A percentile compares a stretch with the other conserved stretches of the same genome.
These are phyloP conservation scores for Colletotrichum lentis DNA, from an alignment of 2,329 filamentous ascomycete species.

Conservation along the genomic window DNA sequence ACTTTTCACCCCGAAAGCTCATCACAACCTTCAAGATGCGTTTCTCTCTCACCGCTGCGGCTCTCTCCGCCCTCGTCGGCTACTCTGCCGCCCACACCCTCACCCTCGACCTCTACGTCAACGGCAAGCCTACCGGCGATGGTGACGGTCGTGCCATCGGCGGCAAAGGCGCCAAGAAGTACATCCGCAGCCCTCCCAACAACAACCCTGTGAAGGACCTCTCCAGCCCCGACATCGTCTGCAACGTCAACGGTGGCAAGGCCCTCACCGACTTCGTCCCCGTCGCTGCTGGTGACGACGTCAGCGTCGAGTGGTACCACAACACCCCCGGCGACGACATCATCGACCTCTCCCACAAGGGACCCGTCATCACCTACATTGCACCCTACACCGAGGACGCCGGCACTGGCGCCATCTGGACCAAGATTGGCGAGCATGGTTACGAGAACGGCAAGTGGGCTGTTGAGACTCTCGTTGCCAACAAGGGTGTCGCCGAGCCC, in stretches of 20 bases:
- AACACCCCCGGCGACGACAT: slow-evolving; percentile 60
- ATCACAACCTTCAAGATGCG: slow-evolving; percentile 46
- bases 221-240: slow-evolving; percentile 52
- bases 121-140: slow-evolving; percentile 50
- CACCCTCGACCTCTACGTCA: slow-evolving; percentile 58
- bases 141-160: slow-evolving; percentile 39
- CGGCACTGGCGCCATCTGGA: slow-evolving; percentile 61
- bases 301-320: slow-evolving; percentile 62
- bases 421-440: slow-evolving; percentile 53
- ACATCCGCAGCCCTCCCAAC: slow-evolving; percentile 56
- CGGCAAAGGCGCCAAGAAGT: slow-evolving; percentile 51
- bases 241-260: slow-evolving; percentile 54
- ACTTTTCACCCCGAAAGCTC: not conserved
- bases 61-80: slow-evolving; percentile 47
- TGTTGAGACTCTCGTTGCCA: slow-evolving; percentile 55
- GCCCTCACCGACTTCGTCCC: slow-evolving; percentile 51
- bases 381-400: slow-evolving; percentile 53
- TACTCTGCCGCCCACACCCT: slow-evolving; percentile 55
- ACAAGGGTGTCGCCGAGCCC: slow-evolving; percentile 56
- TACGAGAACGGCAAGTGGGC: slow-evolving; percentile 54
- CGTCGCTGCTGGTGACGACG: slow-evolving; percentile 57
- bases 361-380: slow-evolving; percentile 63
- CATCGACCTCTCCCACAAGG: slow-evolving; percentile 61
- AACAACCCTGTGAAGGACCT: slow-evolving; percentile 58
- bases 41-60: slow-evolving; percentile 42